Evolutionary conservation across 352 stramenopile species (phyloP), one percentile per base, ranked within the genome.

Genomic region (Phytophthora pluvialis): DNA sequence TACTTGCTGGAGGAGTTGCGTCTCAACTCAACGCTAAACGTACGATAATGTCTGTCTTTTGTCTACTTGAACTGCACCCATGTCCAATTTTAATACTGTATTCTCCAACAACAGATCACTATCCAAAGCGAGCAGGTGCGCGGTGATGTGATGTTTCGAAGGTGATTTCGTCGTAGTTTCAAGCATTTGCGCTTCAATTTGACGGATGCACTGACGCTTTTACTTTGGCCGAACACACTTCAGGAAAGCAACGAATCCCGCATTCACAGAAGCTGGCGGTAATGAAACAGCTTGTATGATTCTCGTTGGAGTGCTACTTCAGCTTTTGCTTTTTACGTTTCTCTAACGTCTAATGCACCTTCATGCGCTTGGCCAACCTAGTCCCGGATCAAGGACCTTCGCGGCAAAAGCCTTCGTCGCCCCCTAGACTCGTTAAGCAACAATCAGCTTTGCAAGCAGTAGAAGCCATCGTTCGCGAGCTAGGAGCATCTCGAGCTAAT

Each of bases 141-240:
- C 10, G 67, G 63, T 21, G 71, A 82, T 25, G 74, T 80, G 25
- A 70, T 80, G 52, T 80, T 77, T 39, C 61, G 72, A 48, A 62
- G 67, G 38, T 67, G 50, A 33, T 36, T 45, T 25, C 18, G 33
- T 43, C n/a, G 13, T 42, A n/a, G 7, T 2, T 44, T 10, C 5
- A 5, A 44, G 5, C n/a, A 44, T 25, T 26, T 10, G 38, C 38
- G 12, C 35, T n/a, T 44, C 38, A 21, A 25, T 28, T n/a, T 40
- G 12, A 35, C 6, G 6, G 10, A 35, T 35, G 6, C 31, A 11
- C 35, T 40, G 35, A 40, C 35, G 15, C 5, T n/a, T 13, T 1
- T 6, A 11, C 35, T 16, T 40, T 40, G 7, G 35, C 15, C 35
- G 35, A 21, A 21, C 21, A 40, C 35, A n/a, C 35, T 40, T n/a